A percentile compares a stretch with the other conserved stretches of the same genome.
phyloP scores from a whole-genome alignment of 176 grass and related monocot genomes.

The Elaeis guineensis region DNA sequence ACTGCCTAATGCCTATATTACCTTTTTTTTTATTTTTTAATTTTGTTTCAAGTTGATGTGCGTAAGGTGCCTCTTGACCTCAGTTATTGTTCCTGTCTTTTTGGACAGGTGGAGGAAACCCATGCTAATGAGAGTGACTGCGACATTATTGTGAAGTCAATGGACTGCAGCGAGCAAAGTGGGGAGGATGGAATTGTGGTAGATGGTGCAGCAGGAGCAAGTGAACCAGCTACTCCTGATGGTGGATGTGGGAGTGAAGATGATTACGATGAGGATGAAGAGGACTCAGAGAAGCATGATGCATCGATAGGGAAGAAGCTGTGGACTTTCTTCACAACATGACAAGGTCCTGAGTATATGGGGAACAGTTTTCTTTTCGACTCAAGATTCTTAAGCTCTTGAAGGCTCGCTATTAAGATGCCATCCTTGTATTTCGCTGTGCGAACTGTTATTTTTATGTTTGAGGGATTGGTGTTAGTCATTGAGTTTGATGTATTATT shows the following conservation, averaged over 20 bases:
- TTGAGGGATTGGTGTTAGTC: no score
- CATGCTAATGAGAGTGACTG: constrained; percentile 15
- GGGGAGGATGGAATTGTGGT: constrained; percentile 3
- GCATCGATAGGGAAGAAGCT: constrained; percentile 74
- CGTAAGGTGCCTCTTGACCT: not conserved
- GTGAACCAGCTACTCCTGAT: constrained; percentile 48
- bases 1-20: no score
- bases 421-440: no score
- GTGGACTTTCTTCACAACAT: constrained; percentile 96
- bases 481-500: no score
- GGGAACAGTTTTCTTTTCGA: no score
- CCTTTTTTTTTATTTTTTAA: not conserved
- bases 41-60: not conserved
- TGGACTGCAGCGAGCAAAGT: constrained; percentile 5
- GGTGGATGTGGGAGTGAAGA: constrained; percentile 28
- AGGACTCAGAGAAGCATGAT: constrained; percentile 37
- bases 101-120: constrained; percentile 33
- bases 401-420: no score
- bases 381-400: no score
- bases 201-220: constrained; percentile 13
- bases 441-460: no score
- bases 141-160: constrained; percentile 13
- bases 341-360: not conserved
- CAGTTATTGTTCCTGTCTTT: not conserved
- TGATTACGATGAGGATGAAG: constrained; percentile 45